Evolutionary conservation across 768 basidiomycete species (phyloP), one percentile per base, ranked within the genome.

Genomic region (Rhodotorula taiwanensis): DNA sequence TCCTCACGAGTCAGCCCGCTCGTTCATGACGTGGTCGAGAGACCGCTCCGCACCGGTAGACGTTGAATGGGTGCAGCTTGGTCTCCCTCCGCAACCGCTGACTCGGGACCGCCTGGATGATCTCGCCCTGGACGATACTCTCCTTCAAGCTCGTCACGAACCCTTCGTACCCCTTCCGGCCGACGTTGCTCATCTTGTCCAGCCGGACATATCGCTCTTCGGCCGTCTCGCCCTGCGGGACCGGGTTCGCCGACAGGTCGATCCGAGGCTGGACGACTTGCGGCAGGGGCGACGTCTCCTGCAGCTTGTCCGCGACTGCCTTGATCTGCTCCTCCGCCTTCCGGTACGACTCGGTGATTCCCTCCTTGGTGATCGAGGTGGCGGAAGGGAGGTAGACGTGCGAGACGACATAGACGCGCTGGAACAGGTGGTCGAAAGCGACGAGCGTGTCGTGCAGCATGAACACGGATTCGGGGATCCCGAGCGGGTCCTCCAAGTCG

Each of bases 101-200:
- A 15, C 90, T 93, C 13, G 95, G 95, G 11, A 99, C 95, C 4
- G 95, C 95, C 76, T 99, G 95, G 70, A 99, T 98, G 73, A 99
- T 97, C 77, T 99, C 93, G 33, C 95, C 95, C 23, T 86, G 87
- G 60, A 98, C 80, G 58, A 99, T 95, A 74, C 90, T 92, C 73
- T 94, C 81, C 79, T 97, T 98, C 59, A 99, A 79, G 58, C 81
- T 83, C 49, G 92, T 90, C 20, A 99, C 95, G 72, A 93, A 94
- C 7, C 76, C 76, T 75, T 97, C 85, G 76, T 98, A 99, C 0
- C 95, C 95, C 49, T 80, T 82, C 76, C 90, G 88, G 23, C 95
- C 95, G 23, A 98, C 88, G 73, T 98, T 98, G 15, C 91, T 94
- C 13, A 84, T 81, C 51, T 52, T 36, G 34, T 52, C 51, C 13